These are phyloP conservation scores for Globisporangium sylvaticum DNA, from an alignment of 352 stramenopile genomes.

Conservation along the genomic window DNA sequence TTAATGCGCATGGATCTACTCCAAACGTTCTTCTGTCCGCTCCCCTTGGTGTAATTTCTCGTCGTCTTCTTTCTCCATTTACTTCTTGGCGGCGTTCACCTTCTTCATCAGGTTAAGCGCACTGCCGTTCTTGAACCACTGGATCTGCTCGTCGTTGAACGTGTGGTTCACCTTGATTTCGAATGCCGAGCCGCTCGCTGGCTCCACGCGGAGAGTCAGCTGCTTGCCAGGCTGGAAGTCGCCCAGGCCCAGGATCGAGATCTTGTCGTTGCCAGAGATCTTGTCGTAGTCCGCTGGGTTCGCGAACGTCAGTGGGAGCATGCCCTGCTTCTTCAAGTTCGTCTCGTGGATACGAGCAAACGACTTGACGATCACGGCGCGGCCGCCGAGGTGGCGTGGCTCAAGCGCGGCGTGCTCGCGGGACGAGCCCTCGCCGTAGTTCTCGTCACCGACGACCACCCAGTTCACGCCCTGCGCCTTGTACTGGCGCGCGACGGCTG, in stretches of 20 bases:
- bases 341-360: conserved; percentile 95
- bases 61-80: not conserved
- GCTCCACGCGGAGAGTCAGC: conserved; percentile 80
- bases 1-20: conserved; percentile 8
- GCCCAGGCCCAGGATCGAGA: conserved; percentile 86
- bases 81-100: conserved; percentile 51
- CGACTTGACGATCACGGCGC: conserved; percentile 91
- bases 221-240: conserved; percentile 85
- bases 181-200: conserved; percentile 61
- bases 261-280: conserved; percentile 90
- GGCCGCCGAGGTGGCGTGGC: conserved; percentile 87
- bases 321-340: conserved; percentile 95
- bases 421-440: conserved; percentile 92
- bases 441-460: conserved; percentile 93
- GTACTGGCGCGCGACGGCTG: conserved; percentile 87
- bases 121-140: conserved; percentile 93
- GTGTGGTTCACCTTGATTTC: conserved; percentile 92
- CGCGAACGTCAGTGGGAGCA: conserved; percentile 91
- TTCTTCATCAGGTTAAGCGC: conserved; percentile 95
- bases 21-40: conserved; percentile 4
- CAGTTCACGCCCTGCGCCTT: conserved; percentile 88
- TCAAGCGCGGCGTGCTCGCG: conserved; percentile 91
- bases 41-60: not conserved
- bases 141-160: conserved; percentile 94
- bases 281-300: conserved; percentile 92